A percentile compares a stretch with the other conserved stretches of the same genome.
Evolutionary conservation across 371 early-diverging fungal genomes (phyloP).

Genomic region (Mucor indicus): DNA sequence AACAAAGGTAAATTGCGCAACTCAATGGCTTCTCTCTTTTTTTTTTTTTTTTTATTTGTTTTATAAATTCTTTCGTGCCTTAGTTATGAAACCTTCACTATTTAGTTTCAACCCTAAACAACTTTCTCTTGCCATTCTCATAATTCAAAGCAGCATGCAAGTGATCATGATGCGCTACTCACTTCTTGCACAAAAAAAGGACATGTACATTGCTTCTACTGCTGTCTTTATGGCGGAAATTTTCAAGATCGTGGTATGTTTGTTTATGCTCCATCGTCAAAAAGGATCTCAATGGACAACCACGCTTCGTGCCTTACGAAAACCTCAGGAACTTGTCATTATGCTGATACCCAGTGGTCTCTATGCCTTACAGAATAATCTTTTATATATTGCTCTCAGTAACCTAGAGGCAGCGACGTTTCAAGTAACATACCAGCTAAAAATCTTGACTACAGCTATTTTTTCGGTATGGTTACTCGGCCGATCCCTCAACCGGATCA

Average conservation of each 20-base stretch:
- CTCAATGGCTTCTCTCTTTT: too few relatives aligned
- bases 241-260: slow-evolving; percentile 52
- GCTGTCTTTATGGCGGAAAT: slow-evolving; percentile 68
- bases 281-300: too few relatives aligned
- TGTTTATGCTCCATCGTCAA: slow-evolving; percentile 32
- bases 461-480: slow-evolving; percentile 82
- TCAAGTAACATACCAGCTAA: slow-evolving; percentile 94
- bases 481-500: slow-evolving; percentile 53
- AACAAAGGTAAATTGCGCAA: too few relatives aligned
- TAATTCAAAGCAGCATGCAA: slow-evolving; percentile 61
- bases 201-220: slow-evolving; percentile 66
- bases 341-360: slow-evolving; percentile 83
- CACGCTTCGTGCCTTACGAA: slow-evolving; percentile 38
- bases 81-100: too few relatives aligned
- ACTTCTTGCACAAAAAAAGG: slow-evolving; percentile 38
- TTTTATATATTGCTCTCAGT: slow-evolving; percentile 85
- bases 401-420: slow-evolving; percentile 91
- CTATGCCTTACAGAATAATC: slow-evolving; percentile 92
- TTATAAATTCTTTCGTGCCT: too few relatives aligned
- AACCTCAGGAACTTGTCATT: slow-evolving; percentile 56
- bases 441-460: slow-evolving; percentile 93
- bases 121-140: slow-evolving; percentile 53
- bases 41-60: too few relatives aligned
- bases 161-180: slow-evolving; percentile 68
- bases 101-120: slow-evolving; percentile 55